These are phyloP conservation scores for Colletotrichum cereale DNA, from an alignment of 2,329 filamentous ascomycete genomes.

Conservation along the genomic window DNA sequence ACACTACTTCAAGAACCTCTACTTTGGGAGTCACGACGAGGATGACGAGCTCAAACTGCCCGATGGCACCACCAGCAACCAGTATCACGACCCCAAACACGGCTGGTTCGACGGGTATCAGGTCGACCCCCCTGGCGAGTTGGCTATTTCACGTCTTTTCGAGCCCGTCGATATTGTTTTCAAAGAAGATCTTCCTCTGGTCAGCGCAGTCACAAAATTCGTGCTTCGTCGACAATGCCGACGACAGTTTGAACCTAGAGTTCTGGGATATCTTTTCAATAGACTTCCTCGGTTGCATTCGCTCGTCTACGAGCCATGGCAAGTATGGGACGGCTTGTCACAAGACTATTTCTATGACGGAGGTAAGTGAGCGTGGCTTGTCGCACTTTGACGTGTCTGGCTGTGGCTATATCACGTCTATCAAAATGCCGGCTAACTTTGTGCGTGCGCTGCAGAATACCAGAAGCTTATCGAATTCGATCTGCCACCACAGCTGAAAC, in stretches of 20 bases:
- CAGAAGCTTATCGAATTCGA: constrained; percentile 22
- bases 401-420: no score
- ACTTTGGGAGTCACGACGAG: constrained; percentile 42
- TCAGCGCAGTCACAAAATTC: constrained; percentile 48
- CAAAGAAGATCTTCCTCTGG: constrained; percentile 42
- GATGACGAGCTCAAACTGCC: no score
- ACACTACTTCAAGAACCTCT: constrained; percentile 50
- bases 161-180: constrained; percentile 34
- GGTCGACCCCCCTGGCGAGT: constrained; percentile 42
- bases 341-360: no score
- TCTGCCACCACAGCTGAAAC: constrained; percentile 44
- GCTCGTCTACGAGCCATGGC: constrained; percentile 51
- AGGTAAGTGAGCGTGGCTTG: no score
- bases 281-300: constrained; percentile 46
- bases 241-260: constrained; percentile 42
- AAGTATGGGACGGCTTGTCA: no score
- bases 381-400: no score
- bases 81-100: constrained; percentile 47
- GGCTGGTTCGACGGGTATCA: constrained; percentile 48
- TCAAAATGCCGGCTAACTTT: no score
- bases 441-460: constrained; percentile 19
- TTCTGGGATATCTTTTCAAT: constrained; percentile 42
- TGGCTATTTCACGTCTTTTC: constrained; percentile 46
- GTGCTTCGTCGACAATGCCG: constrained; percentile 51
- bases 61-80: no score